phyloP scores from a whole-genome alignment of 148 eudicot species.

The Amaranthus hypochondriacus region DNA sequence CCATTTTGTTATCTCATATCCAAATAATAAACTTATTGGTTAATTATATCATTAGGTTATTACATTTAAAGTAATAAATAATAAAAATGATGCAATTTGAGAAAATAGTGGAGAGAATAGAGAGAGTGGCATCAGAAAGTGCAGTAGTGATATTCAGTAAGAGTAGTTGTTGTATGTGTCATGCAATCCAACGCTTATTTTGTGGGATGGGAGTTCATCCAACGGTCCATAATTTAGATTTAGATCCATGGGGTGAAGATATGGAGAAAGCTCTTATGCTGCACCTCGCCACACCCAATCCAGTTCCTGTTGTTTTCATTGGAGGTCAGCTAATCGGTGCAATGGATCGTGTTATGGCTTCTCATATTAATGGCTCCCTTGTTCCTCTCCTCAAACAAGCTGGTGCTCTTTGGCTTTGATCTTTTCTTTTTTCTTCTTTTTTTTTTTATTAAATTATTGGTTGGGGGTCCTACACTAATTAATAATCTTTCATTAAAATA shows the following conservation, averaged over 20 bases:
- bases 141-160: conserved; percentile 71
- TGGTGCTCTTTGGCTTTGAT: conserved; percentile 55
- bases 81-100: conserved; percentile 23
- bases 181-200: conserved; percentile 54
- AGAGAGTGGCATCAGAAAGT: conserved; percentile 45
- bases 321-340: conserved; percentile 66
- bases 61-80: neutral
- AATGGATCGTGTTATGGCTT: conserved; percentile 67
- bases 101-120: conserved; percentile 38
- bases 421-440: neutral
- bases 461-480: neutral
- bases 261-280: conserved; percentile 30
- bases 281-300: conserved; percentile 23
- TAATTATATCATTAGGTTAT: neutral
- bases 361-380: conserved; percentile 64
- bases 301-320: conserved; percentile 54
- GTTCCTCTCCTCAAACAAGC: conserved; percentile 76
- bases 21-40: neutral
- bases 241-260: conserved; percentile 23
- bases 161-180: conserved; percentile 72
- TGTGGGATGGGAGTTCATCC: conserved; percentile 73
- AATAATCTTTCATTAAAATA: no score
- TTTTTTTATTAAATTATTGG: neutral
- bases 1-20: neutral
- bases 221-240: conserved; percentile 57